A percentile compares a stretch with the other conserved stretches of the same genome.
phyloP scores from a whole-genome alignment of 2,329 filamentous ascomycete genomes.

The Teratosphaeria nubilosa region DNA sequence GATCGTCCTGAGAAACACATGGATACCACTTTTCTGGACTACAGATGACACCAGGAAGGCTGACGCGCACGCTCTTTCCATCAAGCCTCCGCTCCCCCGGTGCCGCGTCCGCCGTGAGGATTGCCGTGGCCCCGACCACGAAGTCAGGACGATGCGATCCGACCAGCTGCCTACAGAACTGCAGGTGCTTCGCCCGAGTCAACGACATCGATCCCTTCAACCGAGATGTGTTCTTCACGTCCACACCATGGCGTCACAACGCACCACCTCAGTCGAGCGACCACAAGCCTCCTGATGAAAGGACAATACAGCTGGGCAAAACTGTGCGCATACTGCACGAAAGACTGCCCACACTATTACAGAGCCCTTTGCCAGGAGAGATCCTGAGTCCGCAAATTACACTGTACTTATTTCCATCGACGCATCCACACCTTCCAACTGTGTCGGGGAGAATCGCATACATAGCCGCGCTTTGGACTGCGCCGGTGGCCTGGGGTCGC shows the following conservation, averaged over 20 bases:
- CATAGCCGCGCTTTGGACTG: conserved; percentile 88
- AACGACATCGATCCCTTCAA: conserved; percentile 18
- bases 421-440: conserved; percentile 80
- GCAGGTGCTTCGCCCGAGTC: conserved; percentile 23
- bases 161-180: conserved; percentile 13
- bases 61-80: conserved; percentile 38
- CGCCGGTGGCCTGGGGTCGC: conserved; percentile 89
- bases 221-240: conserved; percentile 36
- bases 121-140: conserved; percentile 1
- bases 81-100: conserved; percentile 26
- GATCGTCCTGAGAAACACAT: not conserved
- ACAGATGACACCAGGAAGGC: conserved; percentile 29
- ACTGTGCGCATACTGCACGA: conserved; percentile 54
- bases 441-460: conserved; percentile 87
- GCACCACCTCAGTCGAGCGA: conserved; percentile 9
- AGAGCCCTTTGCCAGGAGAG: conserved; percentile 50
- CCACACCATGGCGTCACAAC: conserved; percentile 23
- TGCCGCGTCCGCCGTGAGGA: conserved; percentile 4
- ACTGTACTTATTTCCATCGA: conserved; percentile 58
- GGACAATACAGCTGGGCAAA: conserved; percentile 52
- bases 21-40: not conserved
- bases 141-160: conserved; percentile 9
- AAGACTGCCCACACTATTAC: conserved; percentile 50
- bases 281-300: conserved; percentile 44
- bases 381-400: conserved; percentile 53